Conservation (phyloP, 2,329 filamentous ascomycete genomes). For the Aspergillus sp. region DNA sequence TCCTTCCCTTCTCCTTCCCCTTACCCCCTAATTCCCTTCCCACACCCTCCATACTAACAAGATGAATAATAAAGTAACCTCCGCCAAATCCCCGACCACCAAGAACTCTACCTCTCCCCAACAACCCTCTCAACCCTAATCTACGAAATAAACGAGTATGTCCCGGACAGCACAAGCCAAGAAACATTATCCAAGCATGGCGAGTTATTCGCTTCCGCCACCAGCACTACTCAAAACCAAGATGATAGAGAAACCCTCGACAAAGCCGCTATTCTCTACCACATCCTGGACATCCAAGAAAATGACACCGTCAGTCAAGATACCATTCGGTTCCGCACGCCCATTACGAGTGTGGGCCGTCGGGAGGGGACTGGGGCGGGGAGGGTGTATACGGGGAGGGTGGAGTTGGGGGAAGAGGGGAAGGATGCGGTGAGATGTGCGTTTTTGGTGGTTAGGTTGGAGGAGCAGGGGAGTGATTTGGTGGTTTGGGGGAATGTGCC, state of each 20-base stretch:
- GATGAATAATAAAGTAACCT: constrained; percentile 27
- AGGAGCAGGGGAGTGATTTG: constrained; percentile 74
- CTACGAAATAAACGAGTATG: constrained; percentile 84
- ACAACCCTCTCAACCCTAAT: constrained; percentile 84
- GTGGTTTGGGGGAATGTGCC: constrained; percentile 87
- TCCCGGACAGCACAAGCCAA: constrained; percentile 47
- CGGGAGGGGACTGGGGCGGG: constrained; percentile 10
- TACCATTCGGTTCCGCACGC: constrained; percentile 51
- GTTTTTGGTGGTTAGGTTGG: constrained; percentile 74
- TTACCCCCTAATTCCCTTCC: no score
- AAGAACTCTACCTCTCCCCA: constrained; percentile 87
- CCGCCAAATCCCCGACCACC: constrained; percentile 58
- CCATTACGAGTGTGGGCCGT: no score
- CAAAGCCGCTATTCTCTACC: constrained; percentile 33
- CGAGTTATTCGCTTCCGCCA: constrained; percentile 47
- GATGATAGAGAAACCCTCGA: constrained; percentile 53
- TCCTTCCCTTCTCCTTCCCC: background rate
- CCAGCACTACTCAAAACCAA: constrained; percentile 44
- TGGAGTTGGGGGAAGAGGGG: constrained; percentile 11
- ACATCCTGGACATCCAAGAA: constrained; percentile 67
- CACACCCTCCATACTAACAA: background rate
- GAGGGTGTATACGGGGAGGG: constrained; percentile 16
- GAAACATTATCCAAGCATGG: constrained; percentile 20
- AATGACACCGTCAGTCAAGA: background rate
- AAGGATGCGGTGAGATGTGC: constrained; percentile 55